phyloP scores from a whole-genome alignment of 2,329 filamentous ascomycete species.

The Cladosporium austrohemisphaericum region DNA sequence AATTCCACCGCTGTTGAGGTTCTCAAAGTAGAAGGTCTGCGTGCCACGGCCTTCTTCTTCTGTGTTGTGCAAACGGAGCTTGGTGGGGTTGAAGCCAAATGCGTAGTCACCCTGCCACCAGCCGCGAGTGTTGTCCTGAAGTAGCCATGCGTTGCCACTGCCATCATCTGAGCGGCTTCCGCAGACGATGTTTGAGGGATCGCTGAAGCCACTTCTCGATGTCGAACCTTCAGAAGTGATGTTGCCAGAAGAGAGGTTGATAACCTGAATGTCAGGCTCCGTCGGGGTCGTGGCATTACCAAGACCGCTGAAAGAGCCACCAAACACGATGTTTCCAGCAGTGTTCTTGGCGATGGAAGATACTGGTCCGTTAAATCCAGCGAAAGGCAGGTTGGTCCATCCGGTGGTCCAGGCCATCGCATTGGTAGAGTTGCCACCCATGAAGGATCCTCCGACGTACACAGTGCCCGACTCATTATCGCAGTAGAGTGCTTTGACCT shows the following conservation, averaged over 20 bases:
- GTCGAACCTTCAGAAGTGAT: slow-evolving; percentile 65
- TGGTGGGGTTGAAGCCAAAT: slow-evolving; percentile 83
- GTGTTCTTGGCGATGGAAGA: slow-evolving; percentile 75
- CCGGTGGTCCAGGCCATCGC: slow-evolving; percentile 76
- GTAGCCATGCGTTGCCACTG: slow-evolving; percentile 75
- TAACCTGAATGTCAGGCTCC: slow-evolving; percentile 67
- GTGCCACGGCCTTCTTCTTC: slow-evolving; percentile 76
- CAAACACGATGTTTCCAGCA: slow-evolving; percentile 86
- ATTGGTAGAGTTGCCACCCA: slow-evolving; percentile 76
- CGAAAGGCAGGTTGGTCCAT: slow-evolving; percentile 82
- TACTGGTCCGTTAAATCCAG: slow-evolving; percentile 91
- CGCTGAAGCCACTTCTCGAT: slow-evolving; percentile 60
- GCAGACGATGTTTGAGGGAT: slow-evolving; percentile 81
- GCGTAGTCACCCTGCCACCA: slow-evolving; percentile 80
- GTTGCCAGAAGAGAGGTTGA: slow-evolving; percentile 78
- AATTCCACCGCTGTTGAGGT: slow-evolving; percentile 82
- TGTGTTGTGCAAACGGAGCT: slow-evolving; percentile 84
- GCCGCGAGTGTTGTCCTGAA: slow-evolving; percentile 70
- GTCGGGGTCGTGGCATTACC: slow-evolving; percentile 72
- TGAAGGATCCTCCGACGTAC: slow-evolving; percentile 87
- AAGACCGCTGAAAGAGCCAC: slow-evolving; percentile 81
- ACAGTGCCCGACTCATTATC: slow-evolving; percentile 73
- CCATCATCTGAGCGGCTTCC: slow-evolving; percentile 62
- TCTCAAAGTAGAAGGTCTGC: slow-evolving; percentile 80
- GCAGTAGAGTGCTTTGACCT: slow-evolving; percentile 78